Base-by-base conservation (phyloP, 345 rosid genomes). In the Eucalyptus curtisii region DNA sequence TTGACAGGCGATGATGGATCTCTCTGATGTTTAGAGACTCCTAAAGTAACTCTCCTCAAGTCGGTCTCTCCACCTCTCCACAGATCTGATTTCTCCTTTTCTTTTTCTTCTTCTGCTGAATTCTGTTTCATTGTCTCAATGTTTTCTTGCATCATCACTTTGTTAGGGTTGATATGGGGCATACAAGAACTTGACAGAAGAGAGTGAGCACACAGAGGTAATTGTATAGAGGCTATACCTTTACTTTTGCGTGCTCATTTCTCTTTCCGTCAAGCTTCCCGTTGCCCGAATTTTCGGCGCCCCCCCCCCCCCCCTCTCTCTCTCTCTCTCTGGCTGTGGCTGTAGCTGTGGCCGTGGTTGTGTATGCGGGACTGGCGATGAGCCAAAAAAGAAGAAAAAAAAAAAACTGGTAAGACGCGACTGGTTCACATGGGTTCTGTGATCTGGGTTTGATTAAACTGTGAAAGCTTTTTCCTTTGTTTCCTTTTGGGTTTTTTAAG, bases 121-220 rank as follows among this genome's bases (percentile, higher is more conserved):
- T 37, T 76, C 47, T 76, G 30, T 40, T 76, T 44, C 47, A 76
- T 20, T 40, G 82, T 76, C 82, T 76, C 13, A 22, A 27, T 76
- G 82, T 37, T 76, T 10, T 71, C 81, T 71, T 17, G 87, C 49
- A 20, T 50, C 44, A 86, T 31, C 40, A 31, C 55, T 27, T 85
- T 85, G 86, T 47, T 47, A 13, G 50, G 55, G 59, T 86, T 49
- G 61, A 55, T 31, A 49, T 50, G 45, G 64, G 59, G 61, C 44
- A 86, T 42, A 10, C 55, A 42, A 55, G 61, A 86, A 11, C 40
- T 86, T 86, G 87, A 86, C 87, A 86, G 87, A 86, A 86, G 87
- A 86, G 87, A 86, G 87, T 86, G 87, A 86, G 87, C 87, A 86
- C 87, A 50, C 87, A 86, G 87, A 86, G 64, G 87, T 55, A 86